A percentile compares a stretch with the other conserved stretches of the same genome.
phyloP scores from a whole-genome alignment of 768 basidiomycete genomes.

The Phaeolepiota aurea region DNA sequence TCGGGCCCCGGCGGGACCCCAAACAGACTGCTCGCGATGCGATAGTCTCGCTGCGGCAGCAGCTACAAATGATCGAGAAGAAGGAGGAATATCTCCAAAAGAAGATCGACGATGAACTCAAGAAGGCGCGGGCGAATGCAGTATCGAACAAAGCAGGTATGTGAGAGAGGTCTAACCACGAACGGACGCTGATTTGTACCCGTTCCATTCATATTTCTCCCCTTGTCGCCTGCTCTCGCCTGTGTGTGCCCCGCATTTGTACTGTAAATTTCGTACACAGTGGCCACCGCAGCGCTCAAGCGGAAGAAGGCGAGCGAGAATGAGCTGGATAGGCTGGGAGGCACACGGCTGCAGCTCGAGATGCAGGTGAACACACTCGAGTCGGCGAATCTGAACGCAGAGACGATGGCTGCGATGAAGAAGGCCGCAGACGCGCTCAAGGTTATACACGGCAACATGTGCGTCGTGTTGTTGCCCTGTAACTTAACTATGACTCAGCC shows the following conservation, averaged over 20 bases:
- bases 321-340: slow-evolving; percentile 80
- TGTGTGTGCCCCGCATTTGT: not conserved
- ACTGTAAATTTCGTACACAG: slow-evolving; percentile 30
- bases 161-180: slow-evolving; percentile 18
- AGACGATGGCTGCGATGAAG: slow-evolving; percentile 98
- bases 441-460: slow-evolving; percentile 87
- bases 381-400: slow-evolving; percentile 94
- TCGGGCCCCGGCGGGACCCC: slow-evolving; percentile 75
- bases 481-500: not conserved
- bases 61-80: slow-evolving; percentile 97
- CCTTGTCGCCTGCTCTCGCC: no score
- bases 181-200: not conserved
- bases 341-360: slow-evolving; percentile 86
- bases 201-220: no score
- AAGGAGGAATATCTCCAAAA: slow-evolving; percentile 95
- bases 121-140: slow-evolving; percentile 89
- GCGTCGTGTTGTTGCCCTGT: slow-evolving; percentile 22
- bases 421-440: slow-evolving; percentile 85
- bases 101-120: slow-evolving; percentile 91
- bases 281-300: slow-evolving; percentile 81
- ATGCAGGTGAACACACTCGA: slow-evolving; percentile 96
- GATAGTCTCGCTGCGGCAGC: slow-evolving; percentile 87
- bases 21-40: slow-evolving; percentile 86
- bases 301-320: slow-evolving; percentile 88
- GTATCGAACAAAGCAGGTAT: slow-evolving; percentile 88